Evolutionary conservation across 345 rosid genomes (phyloP), one percentile per base, ranked within the genome.

Genomic region (Acer yangbiense): DNA sequence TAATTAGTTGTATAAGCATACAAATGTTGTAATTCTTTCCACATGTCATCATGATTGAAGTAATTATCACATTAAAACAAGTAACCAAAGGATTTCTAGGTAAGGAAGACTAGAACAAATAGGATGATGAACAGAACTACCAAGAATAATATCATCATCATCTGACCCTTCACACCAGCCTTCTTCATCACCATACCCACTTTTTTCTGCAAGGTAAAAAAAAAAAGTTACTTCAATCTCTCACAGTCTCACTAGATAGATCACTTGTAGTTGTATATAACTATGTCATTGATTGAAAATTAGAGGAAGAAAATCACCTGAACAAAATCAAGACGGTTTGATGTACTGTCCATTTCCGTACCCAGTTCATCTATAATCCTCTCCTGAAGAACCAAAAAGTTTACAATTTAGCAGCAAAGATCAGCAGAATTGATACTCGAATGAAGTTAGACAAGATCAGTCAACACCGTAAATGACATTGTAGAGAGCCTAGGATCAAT

Each of bases 181-280:
- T 92, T 96, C 92, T 92, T 96, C 99, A 96, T 96, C 73, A 96
- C 97, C 95, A 92, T 88, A 11, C 90, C 95, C 75, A 96, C 97
- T 79, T 92, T 96, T 88, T 96, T 96, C 98, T 95, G 97, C 82
- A 82, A 74, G 60, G 79, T 23, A 23, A 23, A 23, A 23, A 74
- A 61, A 12, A 32, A 58, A 35, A 21, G 25, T 41, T 23, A 72
- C 18, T 43, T 1, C 50, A 64, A 13, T 25, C n/a, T 32, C 39
- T 32, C 32, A 29, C 32, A 29, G 39, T 50, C 14, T 21, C 39
- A 72, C 39, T 13, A 43, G 27, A n/a, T 54, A 32, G 39, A 32
- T 32, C 39, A 32, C 39, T 32, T 32, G 39, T 27, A 78, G n/a
- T 25, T 69, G 14, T 16, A 48, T 6, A 50, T 2, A 50, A 4